phyloP scores from a whole-genome alignment of 768 basidiomycete genomes.

The Fistulinella prunicolor region DNA sequence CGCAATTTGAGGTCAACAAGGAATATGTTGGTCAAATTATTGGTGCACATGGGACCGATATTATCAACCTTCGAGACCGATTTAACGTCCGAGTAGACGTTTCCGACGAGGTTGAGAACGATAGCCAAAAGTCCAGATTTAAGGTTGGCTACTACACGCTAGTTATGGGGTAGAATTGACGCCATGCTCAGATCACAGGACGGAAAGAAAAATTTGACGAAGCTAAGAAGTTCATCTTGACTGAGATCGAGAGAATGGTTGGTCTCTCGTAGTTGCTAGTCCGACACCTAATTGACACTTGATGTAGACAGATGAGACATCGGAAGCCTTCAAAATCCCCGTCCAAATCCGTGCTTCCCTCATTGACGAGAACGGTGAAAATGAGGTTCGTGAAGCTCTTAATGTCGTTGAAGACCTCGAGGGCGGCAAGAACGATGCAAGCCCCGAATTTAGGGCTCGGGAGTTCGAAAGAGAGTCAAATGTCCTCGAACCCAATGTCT shows the following conservation, averaged over 20 bases:
- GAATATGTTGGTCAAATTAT: conserved; percentile 93
- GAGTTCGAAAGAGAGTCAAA: conserved; percentile 95
- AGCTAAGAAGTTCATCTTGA: conserved; percentile 83
- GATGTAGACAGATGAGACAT: conserved; percentile 86
- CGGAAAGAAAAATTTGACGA: conserved; percentile 96
- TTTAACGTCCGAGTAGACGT: conserved; percentile 93
- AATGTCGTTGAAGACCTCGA: conserved; percentile 92
- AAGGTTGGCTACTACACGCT: conserved; percentile 49
- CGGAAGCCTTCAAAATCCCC: conserved; percentile 83
- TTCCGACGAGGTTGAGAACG: conserved; percentile 71
- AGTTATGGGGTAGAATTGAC: conserved; percentile 4
- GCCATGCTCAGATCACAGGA: conserved; percentile 67
- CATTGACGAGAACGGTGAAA: conserved; percentile 77
- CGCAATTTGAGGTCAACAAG: conserved; percentile 84
- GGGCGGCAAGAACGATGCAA: conserved; percentile 96
- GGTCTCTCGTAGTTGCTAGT: conserved; percentile 23
- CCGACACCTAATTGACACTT: conserved; percentile 10
- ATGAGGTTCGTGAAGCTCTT: conserved; percentile 67
- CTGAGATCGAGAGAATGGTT: conserved; percentile 84
- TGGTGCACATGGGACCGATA: conserved; percentile 73
- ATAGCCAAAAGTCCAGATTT: conserved; percentile 66
- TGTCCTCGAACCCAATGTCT: conserved; percentile 75
- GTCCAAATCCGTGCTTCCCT: conserved; percentile 86
- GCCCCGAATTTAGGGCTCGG: conserved; percentile 83
- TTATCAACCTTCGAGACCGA: conserved; percentile 89